These are phyloP conservation scores for Cavenderia fasciculata DNA, from an alignment of 78 protist genomes.

Conservation along the genomic window DNA sequence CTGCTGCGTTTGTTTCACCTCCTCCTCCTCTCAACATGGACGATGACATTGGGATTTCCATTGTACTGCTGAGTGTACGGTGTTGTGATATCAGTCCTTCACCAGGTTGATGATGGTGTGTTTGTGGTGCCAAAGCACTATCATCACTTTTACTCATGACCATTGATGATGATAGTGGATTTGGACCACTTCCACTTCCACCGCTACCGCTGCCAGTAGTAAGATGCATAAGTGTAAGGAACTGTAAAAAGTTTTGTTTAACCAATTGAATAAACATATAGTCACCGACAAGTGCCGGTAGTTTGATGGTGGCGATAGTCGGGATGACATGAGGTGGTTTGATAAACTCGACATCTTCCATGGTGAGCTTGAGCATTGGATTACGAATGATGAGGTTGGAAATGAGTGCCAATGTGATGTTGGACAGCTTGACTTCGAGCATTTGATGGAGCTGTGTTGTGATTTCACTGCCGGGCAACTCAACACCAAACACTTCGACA, in stretches of 20 bases:
- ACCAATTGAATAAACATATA: slow-evolving; percentile 54
- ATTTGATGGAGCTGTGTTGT: slow-evolving; percentile 50
- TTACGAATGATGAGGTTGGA: slow-evolving; percentile 43
- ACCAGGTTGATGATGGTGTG: background rate
- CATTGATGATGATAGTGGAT: background rate
- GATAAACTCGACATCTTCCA: slow-evolving; percentile 69
- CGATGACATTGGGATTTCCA: background rate
- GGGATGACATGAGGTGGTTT: slow-evolving; percentile 48
- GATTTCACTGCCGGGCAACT: slow-evolving; percentile 66
- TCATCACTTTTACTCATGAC: too few species aligned
- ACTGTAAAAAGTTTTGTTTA: slow-evolving; percentile 59
- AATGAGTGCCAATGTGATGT: slow-evolving; percentile 17
- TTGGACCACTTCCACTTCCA: too few species aligned
- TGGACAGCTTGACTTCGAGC: slow-evolving; percentile 49
- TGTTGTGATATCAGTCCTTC: background rate
- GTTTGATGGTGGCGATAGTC: background rate
- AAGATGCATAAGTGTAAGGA: slow-evolving; percentile 26
- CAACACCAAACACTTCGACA: slow-evolving; percentile 61
- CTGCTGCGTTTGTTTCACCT: background rate
- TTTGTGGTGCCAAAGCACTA: too few species aligned
- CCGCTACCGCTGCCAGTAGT: background rate
- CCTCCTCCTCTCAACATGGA: too few species aligned
- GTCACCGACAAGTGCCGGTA: slow-evolving; percentile 34
- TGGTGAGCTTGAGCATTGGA: slow-evolving; percentile 70
- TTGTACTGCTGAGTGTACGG: slow-evolving; percentile 12